Percentiles rank a stretch among this genome's conserved stretches.
phyloP scores from a whole-genome alignment of 1,284 basidiomycete species.

The Blastosporella zonata region DNA sequence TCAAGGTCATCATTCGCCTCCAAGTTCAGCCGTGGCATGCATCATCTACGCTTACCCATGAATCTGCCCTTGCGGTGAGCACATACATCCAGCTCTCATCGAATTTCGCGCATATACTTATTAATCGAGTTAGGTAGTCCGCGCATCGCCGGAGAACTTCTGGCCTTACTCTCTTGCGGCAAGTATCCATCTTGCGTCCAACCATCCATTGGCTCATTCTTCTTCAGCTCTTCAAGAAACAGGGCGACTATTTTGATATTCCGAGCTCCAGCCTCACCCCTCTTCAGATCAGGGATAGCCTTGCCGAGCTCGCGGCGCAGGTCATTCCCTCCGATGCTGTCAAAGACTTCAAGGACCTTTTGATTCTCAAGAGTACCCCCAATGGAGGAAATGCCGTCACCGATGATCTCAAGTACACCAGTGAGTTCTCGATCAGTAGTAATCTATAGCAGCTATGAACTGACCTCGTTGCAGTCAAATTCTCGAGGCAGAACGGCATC shows the following conservation, averaged over 20 bases:
- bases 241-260: slow-evolving; percentile 78
- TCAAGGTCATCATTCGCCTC: slow-evolving; percentile 76
- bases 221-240: slow-evolving; percentile 71
- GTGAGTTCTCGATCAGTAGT: slow-evolving; percentile 37
- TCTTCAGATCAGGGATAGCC: slow-evolving; percentile 72
- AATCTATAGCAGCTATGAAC: background rate
- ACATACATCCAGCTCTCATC: background rate
- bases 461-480: slow-evolving; percentile 59
- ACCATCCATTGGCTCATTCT: slow-evolving; percentile 5
- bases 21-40: slow-evolving; percentile 88
- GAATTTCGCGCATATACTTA: background rate
- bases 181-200: slow-evolving; percentile 22
- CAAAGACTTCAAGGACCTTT: slow-evolving; percentile 56
- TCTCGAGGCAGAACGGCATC: slow-evolving; percentile 87
- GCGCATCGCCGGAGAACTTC: slow-evolving; percentile 71
- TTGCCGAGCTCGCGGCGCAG: slow-evolving; percentile 55
- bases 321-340: slow-evolving; percentile 48
- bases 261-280: slow-evolving; percentile 70
- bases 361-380: slow-evolving; percentile 59
- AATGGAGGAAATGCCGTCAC: slow-evolving; percentile 80
- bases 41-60: slow-evolving; percentile 72
- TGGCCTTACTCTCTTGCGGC: slow-evolving; percentile 75
- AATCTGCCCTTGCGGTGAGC: slow-evolving; percentile 78
- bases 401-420: slow-evolving; percentile 83
- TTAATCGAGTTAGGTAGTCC: slow-evolving; percentile 42